These are phyloP conservation scores for Amorphotheca resinae DNA, from an alignment of 495 filamentous ascomycete genomes.

Conservation along the genomic window DNA sequence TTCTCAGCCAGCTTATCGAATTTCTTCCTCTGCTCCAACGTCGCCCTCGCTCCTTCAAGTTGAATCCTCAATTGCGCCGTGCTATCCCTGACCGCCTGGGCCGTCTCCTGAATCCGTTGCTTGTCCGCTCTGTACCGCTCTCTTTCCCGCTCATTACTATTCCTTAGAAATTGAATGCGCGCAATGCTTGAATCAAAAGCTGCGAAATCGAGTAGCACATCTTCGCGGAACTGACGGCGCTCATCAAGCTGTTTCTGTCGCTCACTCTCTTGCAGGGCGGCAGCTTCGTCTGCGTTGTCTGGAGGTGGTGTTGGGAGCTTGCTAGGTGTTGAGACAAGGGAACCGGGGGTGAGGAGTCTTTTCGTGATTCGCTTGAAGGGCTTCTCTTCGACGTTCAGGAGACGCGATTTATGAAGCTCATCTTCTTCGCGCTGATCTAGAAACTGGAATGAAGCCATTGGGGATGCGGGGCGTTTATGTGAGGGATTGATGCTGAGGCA, in stretches of 20 bases:
- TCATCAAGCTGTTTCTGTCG: conserved; percentile 34
- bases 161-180: conserved; percentile 76
- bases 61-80: conserved; percentile 57
- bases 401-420: conserved; percentile 79
- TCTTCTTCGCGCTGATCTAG: conserved; percentile 50
- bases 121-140: conserved; percentile 77
- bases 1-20: conserved; percentile 81
- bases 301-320: conserved; percentile 57
- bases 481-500: background rate
- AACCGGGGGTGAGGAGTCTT: conserved; percentile 55
- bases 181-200: conserved; percentile 78
- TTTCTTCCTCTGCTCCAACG: conserved; percentile 64
- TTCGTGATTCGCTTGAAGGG: conserved; percentile 84
- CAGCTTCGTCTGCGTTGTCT: conserved; percentile 38
- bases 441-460: conserved; percentile 24
- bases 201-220: conserved; percentile 80
- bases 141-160: conserved; percentile 73
- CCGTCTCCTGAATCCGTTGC: conserved; percentile 56
- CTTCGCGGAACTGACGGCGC: conserved; percentile 56
- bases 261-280: conserved; percentile 29
- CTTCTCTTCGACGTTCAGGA: conserved; percentile 83
- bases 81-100: conserved; percentile 64
- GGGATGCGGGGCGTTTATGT: background rate
- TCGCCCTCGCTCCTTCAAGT: conserved; percentile 63
- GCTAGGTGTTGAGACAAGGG: conserved; percentile 39